A percentile compares a stretch with the other conserved stretches of the same genome.
Conservation (phyloP, 2,329 filamentous ascomycete species). For the Pseudomassariella vexata region DNA sequence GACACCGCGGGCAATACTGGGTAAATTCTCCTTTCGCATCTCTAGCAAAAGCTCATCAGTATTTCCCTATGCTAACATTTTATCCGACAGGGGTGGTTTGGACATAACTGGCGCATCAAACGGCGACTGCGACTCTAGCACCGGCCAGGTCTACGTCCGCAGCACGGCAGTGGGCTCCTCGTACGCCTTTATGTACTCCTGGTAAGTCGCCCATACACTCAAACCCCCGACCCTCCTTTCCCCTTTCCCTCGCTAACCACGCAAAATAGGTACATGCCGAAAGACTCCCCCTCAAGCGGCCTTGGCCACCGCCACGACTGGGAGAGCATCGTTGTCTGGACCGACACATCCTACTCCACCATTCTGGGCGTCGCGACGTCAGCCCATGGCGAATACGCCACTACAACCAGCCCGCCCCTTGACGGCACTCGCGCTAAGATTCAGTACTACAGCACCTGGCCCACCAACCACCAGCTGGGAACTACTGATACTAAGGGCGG, state of each 20-base stretch:
- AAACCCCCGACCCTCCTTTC: no score
- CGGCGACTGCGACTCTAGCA: conserved; percentile 20
- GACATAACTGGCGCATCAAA: conserved; percentile 17
- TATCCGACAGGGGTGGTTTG: conserved; percentile 20
- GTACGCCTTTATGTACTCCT: conserved; percentile 27
- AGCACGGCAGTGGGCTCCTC: conserved; percentile 17
- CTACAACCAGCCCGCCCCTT: conserved; percentile 15
- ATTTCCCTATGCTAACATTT: conserved; percentile 5
- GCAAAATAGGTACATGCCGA: conserved; percentile 29
- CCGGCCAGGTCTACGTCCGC: conserved; percentile 28
- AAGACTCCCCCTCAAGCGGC: conserved; percentile 30
- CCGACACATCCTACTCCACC: conserved; percentile 16
- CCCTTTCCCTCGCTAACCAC: not conserved
- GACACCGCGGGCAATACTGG: conserved; percentile 37
- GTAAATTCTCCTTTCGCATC: conserved; percentile 8
- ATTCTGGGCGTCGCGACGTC: conserved; percentile 25
- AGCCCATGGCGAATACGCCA: conserved; percentile 24
- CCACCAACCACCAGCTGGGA: conserved; percentile 28
- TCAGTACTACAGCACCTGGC: conserved; percentile 23
- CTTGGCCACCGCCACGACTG: conserved; percentile 31
- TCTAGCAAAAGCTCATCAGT: conserved; percentile 1
- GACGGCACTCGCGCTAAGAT: conserved; percentile 22
- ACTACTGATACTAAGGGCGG: conserved; percentile 27
- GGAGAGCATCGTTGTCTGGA: conserved; percentile 28
- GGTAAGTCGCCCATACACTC: no score